These are phyloP conservation scores for Agaricus sinodeliciosus DNA, from an alignment of 768 basidiomycete species.

Conservation along the genomic window DNA sequence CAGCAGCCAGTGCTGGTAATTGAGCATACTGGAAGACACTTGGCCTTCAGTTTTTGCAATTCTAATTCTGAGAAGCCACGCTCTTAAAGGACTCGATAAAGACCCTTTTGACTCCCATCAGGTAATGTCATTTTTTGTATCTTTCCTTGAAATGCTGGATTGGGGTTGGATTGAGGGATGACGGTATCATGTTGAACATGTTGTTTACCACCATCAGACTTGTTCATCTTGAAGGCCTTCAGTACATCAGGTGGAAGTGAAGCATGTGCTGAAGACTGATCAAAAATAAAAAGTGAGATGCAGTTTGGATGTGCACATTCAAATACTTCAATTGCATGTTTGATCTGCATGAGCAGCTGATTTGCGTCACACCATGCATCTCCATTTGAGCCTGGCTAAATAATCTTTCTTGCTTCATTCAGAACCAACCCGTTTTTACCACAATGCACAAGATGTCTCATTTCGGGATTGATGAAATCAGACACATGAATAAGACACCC, in stretches of 20 bases:
- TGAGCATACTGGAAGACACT: too few relatives aligned
- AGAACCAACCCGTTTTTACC: conserved; percentile 19
- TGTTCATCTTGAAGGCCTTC: conserved; percentile 37
- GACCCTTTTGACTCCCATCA: conserved; percentile 27
- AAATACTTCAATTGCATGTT: conserved; percentile 27
- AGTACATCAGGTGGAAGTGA: conserved; percentile 30
- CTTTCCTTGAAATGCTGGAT: conserved; percentile 17
- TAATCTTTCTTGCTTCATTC: conserved; percentile 26
- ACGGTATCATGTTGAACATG: conserved; percentile 25
- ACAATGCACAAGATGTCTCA: conserved; percentile 22
- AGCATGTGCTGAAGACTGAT: conserved; percentile 36
- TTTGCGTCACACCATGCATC: conserved; percentile 33
- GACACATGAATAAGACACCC: conserved; percentile 33
- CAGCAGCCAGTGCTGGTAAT: too few relatives aligned
- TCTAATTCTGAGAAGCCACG: too few relatives aligned
- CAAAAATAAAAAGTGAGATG: conserved; percentile 29
- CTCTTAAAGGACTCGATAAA: conserved; percentile 29
- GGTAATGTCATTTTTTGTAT: conserved; percentile 28
- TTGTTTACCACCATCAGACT: conserved; percentile 32
- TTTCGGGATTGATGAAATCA: conserved; percentile 30
- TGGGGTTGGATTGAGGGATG: conserved; percentile 31
- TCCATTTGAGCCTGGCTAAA: conserved; percentile 27
- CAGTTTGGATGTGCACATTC: conserved; percentile 26
- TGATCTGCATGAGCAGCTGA: conserved; percentile 28
- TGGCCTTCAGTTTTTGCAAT: too few relatives aligned